Evolutionary conservation across 768 basidiomycete species (phyloP).

Genomic region (Lactarius vividus): DNA sequence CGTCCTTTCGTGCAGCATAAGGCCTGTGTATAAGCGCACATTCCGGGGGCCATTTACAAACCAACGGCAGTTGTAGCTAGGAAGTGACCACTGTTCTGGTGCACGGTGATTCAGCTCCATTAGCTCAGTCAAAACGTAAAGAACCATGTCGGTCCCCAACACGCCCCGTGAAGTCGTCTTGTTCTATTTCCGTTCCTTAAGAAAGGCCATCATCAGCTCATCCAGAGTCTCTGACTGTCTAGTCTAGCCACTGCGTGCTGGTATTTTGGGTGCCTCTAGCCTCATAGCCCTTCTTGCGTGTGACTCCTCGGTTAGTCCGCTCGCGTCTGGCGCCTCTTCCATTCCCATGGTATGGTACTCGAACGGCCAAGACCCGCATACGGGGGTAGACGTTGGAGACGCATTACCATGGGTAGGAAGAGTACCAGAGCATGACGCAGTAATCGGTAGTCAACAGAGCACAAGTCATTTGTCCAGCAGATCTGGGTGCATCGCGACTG

Average conservation of each 20-base stretch:
- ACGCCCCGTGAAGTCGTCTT: neutral
- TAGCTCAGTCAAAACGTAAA: neutral
- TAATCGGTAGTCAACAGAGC: constrained; percentile 2
- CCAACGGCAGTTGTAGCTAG: neutral
- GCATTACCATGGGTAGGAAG: constrained; percentile 35
- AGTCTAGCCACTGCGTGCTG: neutral
- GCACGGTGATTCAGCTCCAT: constrained; percentile 8
- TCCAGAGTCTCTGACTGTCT: constrained; percentile 1
- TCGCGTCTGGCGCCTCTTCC: constrained; percentile 40
- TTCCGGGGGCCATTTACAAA: neutral
- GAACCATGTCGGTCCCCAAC: neutral
- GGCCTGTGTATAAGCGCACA: neutral
- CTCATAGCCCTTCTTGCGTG: neutral
- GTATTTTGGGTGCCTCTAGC: neutral
- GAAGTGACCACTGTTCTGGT: constrained; percentile 8
- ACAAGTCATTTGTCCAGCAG: neutral
- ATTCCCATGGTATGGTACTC: constrained; percentile 49
- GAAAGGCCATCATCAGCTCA: neutral
- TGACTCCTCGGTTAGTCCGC: constrained; percentile 11
- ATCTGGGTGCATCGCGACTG: neutral
- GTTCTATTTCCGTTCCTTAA: neutral
- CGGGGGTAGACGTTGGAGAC: constrained; percentile 18
- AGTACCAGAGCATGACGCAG: constrained; percentile 28
- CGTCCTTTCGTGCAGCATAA: neutral
- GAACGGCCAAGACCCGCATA: constrained; percentile 18